These are phyloP conservation scores for Trypanosoma grayi DNA, from an alignment of 208 protist species.

Conservation along the genomic window DNA sequence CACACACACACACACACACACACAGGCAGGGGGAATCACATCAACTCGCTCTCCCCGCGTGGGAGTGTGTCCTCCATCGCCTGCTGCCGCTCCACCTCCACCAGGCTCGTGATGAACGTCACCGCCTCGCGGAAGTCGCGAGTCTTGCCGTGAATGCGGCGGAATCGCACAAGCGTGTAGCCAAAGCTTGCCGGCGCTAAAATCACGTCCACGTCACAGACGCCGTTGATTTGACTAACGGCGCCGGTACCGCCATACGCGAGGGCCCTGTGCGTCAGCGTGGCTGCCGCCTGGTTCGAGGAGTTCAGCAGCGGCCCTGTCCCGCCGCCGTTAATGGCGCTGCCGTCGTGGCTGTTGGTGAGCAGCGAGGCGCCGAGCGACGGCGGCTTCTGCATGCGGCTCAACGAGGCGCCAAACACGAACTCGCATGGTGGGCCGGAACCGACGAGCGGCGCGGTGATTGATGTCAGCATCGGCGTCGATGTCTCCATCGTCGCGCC, in stretches of 20 bases:
- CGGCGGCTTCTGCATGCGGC: neutral
- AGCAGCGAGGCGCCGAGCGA: constrained; percentile 1
- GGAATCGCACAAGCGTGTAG: constrained; percentile 79
- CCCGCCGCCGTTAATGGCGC: no score
- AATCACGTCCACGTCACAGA: constrained; percentile 81
- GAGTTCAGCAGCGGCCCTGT: neutral
- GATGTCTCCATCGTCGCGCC: constrained; percentile 42
- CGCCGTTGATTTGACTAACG: constrained; percentile 43
- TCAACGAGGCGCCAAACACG: neutral
- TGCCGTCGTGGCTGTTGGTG: neutral
- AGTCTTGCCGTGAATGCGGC: constrained; percentile 80
- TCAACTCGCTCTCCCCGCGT: constrained; percentile 82
- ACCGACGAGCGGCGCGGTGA: neutral
- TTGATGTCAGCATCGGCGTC: constrained; percentile 30
- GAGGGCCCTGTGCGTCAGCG: constrained; percentile 46
- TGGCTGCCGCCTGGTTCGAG: constrained; percentile 2
- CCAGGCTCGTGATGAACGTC: constrained; percentile 66
- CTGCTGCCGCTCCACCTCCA: constrained; percentile 75
- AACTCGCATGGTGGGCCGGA: neutral
- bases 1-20: constrained; percentile 14
- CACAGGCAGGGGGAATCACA: constrained; percentile 29
- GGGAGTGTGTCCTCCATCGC: constrained; percentile 81
- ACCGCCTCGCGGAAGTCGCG: constrained; percentile 86
- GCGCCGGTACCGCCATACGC: constrained; percentile 47
- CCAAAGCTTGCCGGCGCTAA: constrained; percentile 65